Base-by-base conservation (phyloP, 345 rosid genomes). In the Hirschfeldia incana region DNA sequence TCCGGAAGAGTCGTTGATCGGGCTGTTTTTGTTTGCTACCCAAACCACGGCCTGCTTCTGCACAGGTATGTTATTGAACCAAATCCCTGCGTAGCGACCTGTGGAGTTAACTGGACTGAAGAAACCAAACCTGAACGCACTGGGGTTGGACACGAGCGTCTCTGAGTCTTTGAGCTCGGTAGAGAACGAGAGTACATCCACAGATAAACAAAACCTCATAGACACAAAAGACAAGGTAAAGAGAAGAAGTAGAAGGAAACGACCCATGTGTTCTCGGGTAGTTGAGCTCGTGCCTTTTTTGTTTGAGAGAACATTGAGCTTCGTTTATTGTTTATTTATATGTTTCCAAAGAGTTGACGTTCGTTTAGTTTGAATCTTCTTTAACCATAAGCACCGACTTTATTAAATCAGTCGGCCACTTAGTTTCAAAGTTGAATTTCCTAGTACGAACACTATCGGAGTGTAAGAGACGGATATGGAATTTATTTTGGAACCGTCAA, bases 1-100 rank as follows among this genome's bases (percentile, higher is more conserved):
- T 42, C 87, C 87, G 0, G 89, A 87, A 39, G 85, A 79, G 44
- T 86, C 93, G 21, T 70, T 72, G 73, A 78, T 57, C 0, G 88
- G 93, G 10, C 70, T 83, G 67, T 85, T 57, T 34, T 74, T 78
- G 78, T 89, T 89, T 26, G 88, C 91, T 42, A 85, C 89, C 93
- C 87, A 85, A 27, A 87, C 67, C 10, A 80, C 75, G 9, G 81
- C 37, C 37, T 62, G 66, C 66, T 62, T 59, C 21, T 53, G 55
- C 34, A 2, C 60, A 36, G 84, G 67, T 26, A 39, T 9, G 4
- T 70, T 66, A 8, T 75, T 75, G 60, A 77, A 85, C 91, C 89
- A 89, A 28, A 87, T 80, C 27, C 90, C 93, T 0, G 81, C 87
- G 8, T 84, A 89, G 15, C 84, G 83, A 70, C 75, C 15, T 1